These are phyloP conservation scores for Yamadazyma takamatsuzukensis DNA, from an alignment of 805 yeast genomes.

Conservation along the genomic window DNA sequence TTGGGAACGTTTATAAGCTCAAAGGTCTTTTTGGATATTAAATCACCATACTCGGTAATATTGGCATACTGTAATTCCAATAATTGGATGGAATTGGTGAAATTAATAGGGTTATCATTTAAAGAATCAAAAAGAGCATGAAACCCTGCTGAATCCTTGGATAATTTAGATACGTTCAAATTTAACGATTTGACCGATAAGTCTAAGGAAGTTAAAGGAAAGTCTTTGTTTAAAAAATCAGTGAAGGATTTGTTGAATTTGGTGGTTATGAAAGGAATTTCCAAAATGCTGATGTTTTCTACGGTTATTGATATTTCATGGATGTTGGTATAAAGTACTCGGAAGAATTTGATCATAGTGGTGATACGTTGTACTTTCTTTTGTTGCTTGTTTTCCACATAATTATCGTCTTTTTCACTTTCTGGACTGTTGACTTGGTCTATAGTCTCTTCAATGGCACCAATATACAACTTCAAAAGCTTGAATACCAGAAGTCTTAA, in stretches of 20 bases:
- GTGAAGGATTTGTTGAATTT: constrained; percentile 17
- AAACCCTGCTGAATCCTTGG: constrained; percentile 33
- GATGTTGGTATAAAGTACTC: constrained; percentile 18
- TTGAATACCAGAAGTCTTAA: constrained; percentile 19
- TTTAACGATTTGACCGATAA: constrained; percentile 21
- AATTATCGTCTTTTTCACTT: constrained; percentile 1
- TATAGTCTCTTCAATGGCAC: constrained; percentile 6
- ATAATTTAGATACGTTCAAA: constrained; percentile 20
- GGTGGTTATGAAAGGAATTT: constrained; percentile 29
- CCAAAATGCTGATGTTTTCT: constrained; percentile 22
- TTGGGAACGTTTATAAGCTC: constrained; percentile 27
- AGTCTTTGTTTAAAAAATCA: constrained; percentile 17
- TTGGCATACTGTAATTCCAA: constrained; percentile 22
- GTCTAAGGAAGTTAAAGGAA: constrained; percentile 21
- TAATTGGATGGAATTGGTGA: constrained; percentile 30
- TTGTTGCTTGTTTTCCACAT: constrained; percentile 1
- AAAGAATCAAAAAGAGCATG: constrained; percentile 31
- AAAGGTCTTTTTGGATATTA: constrained; percentile 13
- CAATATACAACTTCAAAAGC: constrained; percentile 14
- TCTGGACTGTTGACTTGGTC: constrained; percentile 3
- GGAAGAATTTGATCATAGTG: constrained; percentile 15
- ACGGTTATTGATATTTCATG: constrained; percentile 24
- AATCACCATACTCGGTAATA: constrained; percentile 17
- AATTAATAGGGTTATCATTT: constrained; percentile 30
- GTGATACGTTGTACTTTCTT: constrained; percentile 1